Base-by-base conservation (phyloP, 352 stramenopile species). In the Globisporangium mamillatum region DNA sequence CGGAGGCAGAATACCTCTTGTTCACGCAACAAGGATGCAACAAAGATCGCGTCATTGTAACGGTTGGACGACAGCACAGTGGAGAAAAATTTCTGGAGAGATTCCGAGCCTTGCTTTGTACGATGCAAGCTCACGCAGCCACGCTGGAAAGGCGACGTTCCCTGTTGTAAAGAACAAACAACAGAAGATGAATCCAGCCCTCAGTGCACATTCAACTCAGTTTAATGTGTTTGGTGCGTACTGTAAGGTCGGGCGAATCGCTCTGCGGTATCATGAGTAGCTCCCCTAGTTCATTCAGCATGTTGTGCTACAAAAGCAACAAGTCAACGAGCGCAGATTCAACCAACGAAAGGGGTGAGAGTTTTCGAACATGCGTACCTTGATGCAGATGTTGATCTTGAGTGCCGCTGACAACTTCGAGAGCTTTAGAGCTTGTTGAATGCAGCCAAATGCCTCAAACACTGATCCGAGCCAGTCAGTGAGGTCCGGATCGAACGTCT, bases 371-470 rank as follows among this genome's bases (percentile, higher is more conserved):
- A 3, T 34, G n/a, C 67, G 29, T 60, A 80, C 74, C 68, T 88
- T 94, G 60, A 92, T 88, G 61, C 80, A 88, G 22, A 94, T 80
- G 68, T 89, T 91, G 41, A 89, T 70, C 67, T 82, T 83, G 36
- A 82, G 60, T 0, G 46, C 60, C 12, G 79, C 29, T 0, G 84
- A 88, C 5, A 90, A 64, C 16, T 73, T 69, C 0, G 72, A 68
- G 2, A 91, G 70, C 1, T 68, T 64, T 48, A 91, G 65, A 2
- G 78, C 79, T 18, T 84, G 70, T 0, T 60, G 34, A 22, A 73
- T 60, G 58, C 88, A 83, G 4, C 75, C 82, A 69, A 94, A 94
- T 1, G 79, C 86, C 60, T 94, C 84, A 20, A 91, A 86, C 9
- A 90, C 77, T 3, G 81, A 72, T 3, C 74, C 81, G 3, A 94